Base-by-base conservation (phyloP, 495 filamentous ascomycete genomes). In the Glutinoglossum americanum region DNA sequence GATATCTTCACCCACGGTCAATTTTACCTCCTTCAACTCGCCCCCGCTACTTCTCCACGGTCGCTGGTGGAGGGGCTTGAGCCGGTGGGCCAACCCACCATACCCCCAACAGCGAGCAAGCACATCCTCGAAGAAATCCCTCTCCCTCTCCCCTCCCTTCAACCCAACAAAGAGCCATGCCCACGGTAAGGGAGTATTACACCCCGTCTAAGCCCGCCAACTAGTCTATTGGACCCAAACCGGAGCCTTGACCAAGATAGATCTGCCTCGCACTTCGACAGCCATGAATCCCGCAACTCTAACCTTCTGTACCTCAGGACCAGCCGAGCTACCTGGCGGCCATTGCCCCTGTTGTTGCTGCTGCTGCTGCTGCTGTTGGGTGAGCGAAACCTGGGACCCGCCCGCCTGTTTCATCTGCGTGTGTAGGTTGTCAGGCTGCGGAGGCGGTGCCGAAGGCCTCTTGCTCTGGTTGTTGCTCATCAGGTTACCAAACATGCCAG, bases 181-280 rank as follows among this genome's bases (percentile, higher is more conserved):
- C 30, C 30, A 33, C 30, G 30, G 30, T 33, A 41, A 41, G 15
- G 8, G 37, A 17, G 15, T 17, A 41, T 41, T 13, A 41, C 8
- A 19, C 17, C 41, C 41, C 41, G 6, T n/a, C 41, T 1, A 47
- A 47, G 15, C 49, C 25, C 49, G 7, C 28, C 49, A 27, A 30
- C 4, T 9, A 26, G 61, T 19, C 49, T 53, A 53, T 30, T 53
- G 49, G 25, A 53, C 49, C 56, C 56, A 98, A n/a, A 96, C 86
- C 17, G 93, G 89, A 41, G 92, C 84, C 72, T 94, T 94, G 21
- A 83, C 74, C 64, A 98, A 69, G 56, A 95, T 83, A 66, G 83
- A 87, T 62, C 84, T 74, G 1, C 85, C 84, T 59, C 88, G 73
- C 7, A 97, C 87, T 68, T 94, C 87, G 9, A 94, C 83, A 0